phyloP scores from a whole-genome alignment of 371 early-diverging fungal species.

The Mortierella sp. region DNA sequence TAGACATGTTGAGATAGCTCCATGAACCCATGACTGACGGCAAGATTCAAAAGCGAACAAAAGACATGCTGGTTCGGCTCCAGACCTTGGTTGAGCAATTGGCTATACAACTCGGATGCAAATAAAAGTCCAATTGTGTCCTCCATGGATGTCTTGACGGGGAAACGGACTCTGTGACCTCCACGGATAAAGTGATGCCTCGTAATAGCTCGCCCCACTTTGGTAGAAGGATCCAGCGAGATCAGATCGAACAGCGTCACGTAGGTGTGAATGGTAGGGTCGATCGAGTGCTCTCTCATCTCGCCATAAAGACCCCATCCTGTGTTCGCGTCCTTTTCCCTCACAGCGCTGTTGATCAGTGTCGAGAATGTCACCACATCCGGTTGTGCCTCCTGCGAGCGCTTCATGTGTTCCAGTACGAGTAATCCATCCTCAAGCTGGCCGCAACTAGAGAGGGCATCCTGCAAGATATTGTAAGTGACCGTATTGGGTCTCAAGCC shows the following conservation, averaged over 20 bases:
- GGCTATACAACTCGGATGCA: constrained; percentile 34
- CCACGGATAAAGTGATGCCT: constrained; percentile 14
- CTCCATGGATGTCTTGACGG: constrained; percentile 25
- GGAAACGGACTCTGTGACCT: constrained; percentile 17
- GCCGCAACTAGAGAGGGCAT: constrained; percentile 4
- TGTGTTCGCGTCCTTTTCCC: constrained; percentile 13
- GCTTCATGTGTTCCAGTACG: constrained; percentile 35
- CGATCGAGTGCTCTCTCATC: constrained; percentile 25
- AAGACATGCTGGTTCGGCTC: constrained; percentile 41
- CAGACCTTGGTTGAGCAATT: constrained; percentile 38
- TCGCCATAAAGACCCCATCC: constrained; percentile 44
- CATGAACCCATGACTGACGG: constrained; percentile 19
- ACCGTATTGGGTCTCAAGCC: constrained; percentile 32
- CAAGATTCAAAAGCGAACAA: constrained; percentile 25
- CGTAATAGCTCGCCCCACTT: constrained; percentile 17
- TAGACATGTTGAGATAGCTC: constrained; percentile 29
- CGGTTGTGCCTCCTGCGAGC: constrained; percentile 1
- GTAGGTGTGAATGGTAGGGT: constrained; percentile 27
- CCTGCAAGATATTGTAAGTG: constrained; percentile 34
- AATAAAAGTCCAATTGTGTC: constrained; percentile 34
- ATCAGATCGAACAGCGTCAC: constrained; percentile 29
- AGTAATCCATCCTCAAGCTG: constrained; percentile 23
- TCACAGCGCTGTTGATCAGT: constrained; percentile 26
- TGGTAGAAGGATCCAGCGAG: constrained; percentile 28
- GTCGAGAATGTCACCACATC: constrained; percentile 37